Percentiles rank a stretch among this genome's conserved stretches.
Evolutionary conservation across 164 flowering plant species (phyloP).

Genomic region (Liquidambar formosana): DNA sequence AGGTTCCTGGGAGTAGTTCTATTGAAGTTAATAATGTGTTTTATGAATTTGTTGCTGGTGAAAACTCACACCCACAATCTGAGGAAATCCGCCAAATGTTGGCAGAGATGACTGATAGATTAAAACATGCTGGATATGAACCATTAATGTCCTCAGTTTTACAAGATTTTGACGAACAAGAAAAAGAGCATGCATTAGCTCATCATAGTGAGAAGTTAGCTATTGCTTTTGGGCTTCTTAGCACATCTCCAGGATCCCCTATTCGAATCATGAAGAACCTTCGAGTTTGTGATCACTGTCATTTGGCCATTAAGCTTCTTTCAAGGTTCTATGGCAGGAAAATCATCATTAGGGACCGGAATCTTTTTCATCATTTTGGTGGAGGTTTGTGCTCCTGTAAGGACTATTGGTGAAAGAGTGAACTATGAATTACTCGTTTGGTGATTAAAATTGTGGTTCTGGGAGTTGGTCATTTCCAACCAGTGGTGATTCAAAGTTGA

Average conservation of each 20-base stretch:
- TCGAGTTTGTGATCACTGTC: slow-evolving; percentile 44
- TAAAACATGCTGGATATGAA: slow-evolving; percentile 15
- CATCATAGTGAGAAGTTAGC: slow-evolving; percentile 47
- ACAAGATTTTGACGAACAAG: slow-evolving; percentile 28
- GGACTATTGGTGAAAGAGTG: slow-evolving; percentile 32
- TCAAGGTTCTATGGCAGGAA: slow-evolving; percentile 26
- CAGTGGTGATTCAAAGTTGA: too few relatives aligned
- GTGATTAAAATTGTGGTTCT: too few relatives aligned
- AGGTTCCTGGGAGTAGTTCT: slow-evolving; percentile 41
- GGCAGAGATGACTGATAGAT: slow-evolving; percentile 24
- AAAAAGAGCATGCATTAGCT: slow-evolving; percentile 22
- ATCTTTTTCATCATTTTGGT: slow-evolving; percentile 42
- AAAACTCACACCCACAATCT: slow-evolving; percentile 32
- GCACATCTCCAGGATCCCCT: slow-evolving; percentile 19
- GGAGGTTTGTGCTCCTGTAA: slow-evolving; percentile 36
- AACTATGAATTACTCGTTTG: too few relatives aligned
- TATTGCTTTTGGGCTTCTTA: slow-evolving; percentile 39
- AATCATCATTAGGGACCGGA: slow-evolving; percentile 38
- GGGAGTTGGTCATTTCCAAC: too few relatives aligned
- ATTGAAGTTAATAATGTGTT: slow-evolving; percentile 31
- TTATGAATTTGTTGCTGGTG: slow-evolving; percentile 36
- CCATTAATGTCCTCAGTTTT: slow-evolving; percentile 22
- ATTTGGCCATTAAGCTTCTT: slow-evolving; percentile 31
- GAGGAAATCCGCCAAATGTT: slow-evolving; percentile 28
- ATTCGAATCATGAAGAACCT: slow-evolving; percentile 42